Evolutionary conservation across 1,284 basidiomycete species (phyloP), one percentile per base, ranked within the genome.

Genomic region (Gymnopus androsaceus): DNA sequence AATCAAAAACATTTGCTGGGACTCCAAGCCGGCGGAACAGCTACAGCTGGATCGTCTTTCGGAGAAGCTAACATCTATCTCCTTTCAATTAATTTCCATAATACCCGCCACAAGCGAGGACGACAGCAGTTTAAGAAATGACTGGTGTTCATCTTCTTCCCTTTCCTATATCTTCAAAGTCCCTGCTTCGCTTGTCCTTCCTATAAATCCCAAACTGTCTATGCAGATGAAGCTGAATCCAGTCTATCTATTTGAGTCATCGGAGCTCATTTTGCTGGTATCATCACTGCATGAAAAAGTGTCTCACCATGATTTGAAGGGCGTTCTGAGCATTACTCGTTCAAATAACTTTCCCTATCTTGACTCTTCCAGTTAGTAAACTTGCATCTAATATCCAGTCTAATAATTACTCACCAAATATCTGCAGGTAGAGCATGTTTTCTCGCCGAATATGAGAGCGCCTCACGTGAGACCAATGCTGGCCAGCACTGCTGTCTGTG

Each of bases 21-120:
- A 45, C 55, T 55, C 2, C 19, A 61, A 25, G 14, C 47, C 62
- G 14, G 59, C 66, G 1, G 51, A 59, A 1, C 33, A 63, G 4
- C n/a, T 71, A 8, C 23, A 7, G 11, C 8, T 33, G 14, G 31
- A 33, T 33, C 31, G 31, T 33, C 63, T 7, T 55, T 64, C 21
- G 56, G 66, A 17, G 54, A 69, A 1, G 21, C 3, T 0, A 65
- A 70, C 45, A 54, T 58, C 0, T 59, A 54, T 0, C 59, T 64
- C 15, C 48, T 69, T 64, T 48, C 69, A 70, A 31, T 46, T 71
- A 6, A 47, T 68, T 0, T 59, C 61, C 1, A 7, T 69, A 1
- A 23, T 58, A 4, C 61, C 62, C 27, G 58, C 64, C 6, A 67
- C 61, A 15, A 25, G 34, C 4, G 60, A 55, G 31, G 31, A 33